Conservation (phyloP, 2,329 filamentous ascomycete species). For the Fusarium longipes region DNA sequence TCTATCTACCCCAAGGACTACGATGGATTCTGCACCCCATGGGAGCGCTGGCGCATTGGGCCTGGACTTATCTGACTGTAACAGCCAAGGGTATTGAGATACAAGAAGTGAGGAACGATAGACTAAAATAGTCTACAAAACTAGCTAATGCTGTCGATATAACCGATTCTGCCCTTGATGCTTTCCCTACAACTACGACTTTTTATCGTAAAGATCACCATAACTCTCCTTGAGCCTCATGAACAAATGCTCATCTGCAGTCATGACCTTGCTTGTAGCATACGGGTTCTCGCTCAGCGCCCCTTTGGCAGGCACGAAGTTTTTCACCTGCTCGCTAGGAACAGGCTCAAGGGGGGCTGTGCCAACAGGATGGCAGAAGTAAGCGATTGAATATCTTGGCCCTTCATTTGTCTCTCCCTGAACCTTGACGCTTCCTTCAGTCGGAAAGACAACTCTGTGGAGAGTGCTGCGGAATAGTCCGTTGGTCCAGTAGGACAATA, state of each 20-base stretch:
- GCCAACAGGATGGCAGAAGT: constrained; percentile 73
- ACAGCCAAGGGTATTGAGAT: background rate
- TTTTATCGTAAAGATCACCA: constrained; percentile 62
- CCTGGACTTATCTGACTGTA: constrained; percentile 53
- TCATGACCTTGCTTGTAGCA: constrained; percentile 66
- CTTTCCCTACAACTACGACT: constrained; percentile 36
- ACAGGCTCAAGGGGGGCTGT: constrained; percentile 65
- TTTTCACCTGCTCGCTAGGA: constrained; percentile 67
- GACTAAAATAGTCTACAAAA: background rate
- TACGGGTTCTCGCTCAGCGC: constrained; percentile 57
- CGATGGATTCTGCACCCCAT: constrained; percentile 54
- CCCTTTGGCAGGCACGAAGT: constrained; percentile 51
- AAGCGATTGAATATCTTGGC: constrained; percentile 73
- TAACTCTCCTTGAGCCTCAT: constrained; percentile 72
- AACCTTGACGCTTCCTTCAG: constrained; percentile 40
- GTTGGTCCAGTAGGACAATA: constrained; percentile 88
- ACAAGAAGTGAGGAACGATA: background rate
- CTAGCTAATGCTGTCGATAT: background rate
- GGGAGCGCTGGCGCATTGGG: constrained; percentile 59
- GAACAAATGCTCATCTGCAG: constrained; percentile 71
- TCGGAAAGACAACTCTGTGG: constrained; percentile 83
- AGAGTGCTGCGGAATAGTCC: constrained; percentile 88
- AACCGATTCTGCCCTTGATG: background rate
- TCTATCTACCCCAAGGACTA: constrained; percentile 48
- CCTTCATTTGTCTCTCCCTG: constrained; percentile 61